Evolutionary conservation across 192 early-diverging fungal genomes (phyloP), one percentile per base, ranked within the genome.

Genomic region (Rhizophagus sp.): DNA sequence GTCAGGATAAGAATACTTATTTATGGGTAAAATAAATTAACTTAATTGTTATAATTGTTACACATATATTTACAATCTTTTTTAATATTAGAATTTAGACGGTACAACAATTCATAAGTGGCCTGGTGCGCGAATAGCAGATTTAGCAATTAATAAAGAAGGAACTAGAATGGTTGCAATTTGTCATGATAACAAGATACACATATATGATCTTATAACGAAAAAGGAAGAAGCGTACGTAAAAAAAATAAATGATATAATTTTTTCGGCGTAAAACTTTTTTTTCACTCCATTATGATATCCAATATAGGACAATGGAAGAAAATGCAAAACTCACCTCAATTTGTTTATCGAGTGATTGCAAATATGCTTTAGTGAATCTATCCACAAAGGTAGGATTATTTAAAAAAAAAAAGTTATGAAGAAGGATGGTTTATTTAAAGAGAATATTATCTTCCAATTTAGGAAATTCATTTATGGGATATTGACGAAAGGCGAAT

Each of bases 391-490:
- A 67, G 88, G 92, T 83, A 82, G 79, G 47, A 81, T 87, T 17
- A 66, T 52, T 24, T 75, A 27, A 75, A 19, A 41, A 80, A 30
- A 68, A 30, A 62, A 44, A 6, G 25, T 10, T 24, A 12, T 47
- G n/a, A 36, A 62, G 24, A 47, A 17, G 33, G 57, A 36, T 70
- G 1, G 24, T 33, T 67, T 22, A 7, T 30, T 70, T 36, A 75
- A 30, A 66, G 6, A 72, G 33, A 36, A 4, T 44, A 17, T 25
- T 72, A 74, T 24, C 12, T 27, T n/a, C 34, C 34, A n/a, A 50
- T 80, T 52, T 83, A 96, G 81, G 93, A 94, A 77, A 92, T 98
- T 57, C 95, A 97, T 83, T 83, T 99, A 80, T 99, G 97, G 96
- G 91, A 97, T 79, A 80, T 99, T 30, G 81, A 86, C 44, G 85